Percentiles rank a stretch among this genome's conserved stretches.
Evolutionary conservation across 345 rosid species (phyloP).

Genomic region (Populus pruinosa): DNA sequence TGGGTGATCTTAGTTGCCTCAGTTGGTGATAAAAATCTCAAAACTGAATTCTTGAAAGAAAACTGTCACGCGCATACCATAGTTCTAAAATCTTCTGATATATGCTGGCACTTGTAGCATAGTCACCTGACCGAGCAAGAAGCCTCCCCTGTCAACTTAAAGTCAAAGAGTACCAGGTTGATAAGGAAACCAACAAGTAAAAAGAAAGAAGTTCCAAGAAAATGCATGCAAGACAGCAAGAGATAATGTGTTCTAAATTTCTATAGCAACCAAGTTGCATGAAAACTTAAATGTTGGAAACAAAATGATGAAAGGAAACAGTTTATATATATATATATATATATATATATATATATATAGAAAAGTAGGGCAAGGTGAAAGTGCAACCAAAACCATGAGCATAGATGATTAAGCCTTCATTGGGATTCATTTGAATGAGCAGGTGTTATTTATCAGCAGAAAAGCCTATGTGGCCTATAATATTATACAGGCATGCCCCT

Average conservation of each 20-base stretch:
- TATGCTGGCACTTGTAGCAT: constrained; percentile 52
- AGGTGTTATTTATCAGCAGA: too few species aligned
- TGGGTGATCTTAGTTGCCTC: background rate
- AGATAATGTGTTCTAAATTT: background rate
- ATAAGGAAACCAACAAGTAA: constrained; percentile 27
- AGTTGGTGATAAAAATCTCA: background rate
- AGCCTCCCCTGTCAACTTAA: constrained; percentile 99
- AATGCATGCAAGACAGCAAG: background rate
- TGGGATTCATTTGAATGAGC: background rate
- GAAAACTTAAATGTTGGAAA: too few species aligned
- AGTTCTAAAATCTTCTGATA: constrained; percentile 70
- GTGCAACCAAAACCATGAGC: background rate
- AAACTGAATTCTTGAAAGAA: background rate
- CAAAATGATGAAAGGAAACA: background rate
- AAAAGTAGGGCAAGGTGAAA: too few species aligned
- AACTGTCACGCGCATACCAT: constrained; percentile 46
- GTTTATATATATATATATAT: too few species aligned
- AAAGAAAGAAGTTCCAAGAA: constrained; percentile 11
- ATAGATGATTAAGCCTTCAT: background rate
- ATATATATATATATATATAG: too few species aligned
- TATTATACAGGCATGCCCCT: too few species aligned
- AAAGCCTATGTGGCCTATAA: too few species aligned
- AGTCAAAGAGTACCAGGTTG: constrained; percentile 48
- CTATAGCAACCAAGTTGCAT: background rate
- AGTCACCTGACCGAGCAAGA: constrained; percentile 72